Evolutionary conservation across 2,329 filamentous ascomycete genomes (phyloP), one percentile per base, ranked within the genome.

Genomic region (Botrytis squamosa): DNA sequence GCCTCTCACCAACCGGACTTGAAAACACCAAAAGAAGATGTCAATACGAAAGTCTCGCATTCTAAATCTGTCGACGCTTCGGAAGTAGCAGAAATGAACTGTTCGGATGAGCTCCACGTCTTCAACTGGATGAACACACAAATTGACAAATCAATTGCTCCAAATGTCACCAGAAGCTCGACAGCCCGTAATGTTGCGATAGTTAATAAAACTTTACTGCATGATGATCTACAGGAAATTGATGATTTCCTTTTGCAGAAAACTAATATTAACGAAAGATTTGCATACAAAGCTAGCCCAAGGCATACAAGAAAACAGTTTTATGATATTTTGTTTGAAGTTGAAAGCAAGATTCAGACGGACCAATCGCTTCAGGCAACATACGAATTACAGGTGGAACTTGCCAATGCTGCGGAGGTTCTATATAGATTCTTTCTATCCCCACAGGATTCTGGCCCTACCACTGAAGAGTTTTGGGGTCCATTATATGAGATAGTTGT

Each of bases 381-480:
- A 44, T 81, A 70, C 74, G 79, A 75, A 63, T 72, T n/a, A 75
- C 78, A 38, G 3, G 76, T 84, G 14, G 83, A 84, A 46, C 76
- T 86, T 0, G 83, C 84, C 72, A 85, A 85, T 73, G 81, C 80
- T 44, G 82, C 82, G 2, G 82, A 85, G 52, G 74, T 78, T 2
- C 49, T 85, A 0, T 85, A 85, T 74, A 78, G 78, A 12, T 83
- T 86, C 55, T 87, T 86, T 73, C 78, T 86, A 12, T 84, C 85
- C 0, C 55, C 76, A 0, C 73, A 78, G 1, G 81, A 82, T 36
- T 77, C 82, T 14, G 82, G 81, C 0, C 81, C 84, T 0, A 86
- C 84, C 4, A 80, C 80, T 1, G 74, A 75, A 8, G 85, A 84
- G 71, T 86, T 82, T 71, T 86, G 85, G 85, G 85, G 84, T 2